These are phyloP conservation scores for Pythium brachiatum DNA, from an alignment of 352 stramenopile species.

Conservation along the genomic window DNA sequence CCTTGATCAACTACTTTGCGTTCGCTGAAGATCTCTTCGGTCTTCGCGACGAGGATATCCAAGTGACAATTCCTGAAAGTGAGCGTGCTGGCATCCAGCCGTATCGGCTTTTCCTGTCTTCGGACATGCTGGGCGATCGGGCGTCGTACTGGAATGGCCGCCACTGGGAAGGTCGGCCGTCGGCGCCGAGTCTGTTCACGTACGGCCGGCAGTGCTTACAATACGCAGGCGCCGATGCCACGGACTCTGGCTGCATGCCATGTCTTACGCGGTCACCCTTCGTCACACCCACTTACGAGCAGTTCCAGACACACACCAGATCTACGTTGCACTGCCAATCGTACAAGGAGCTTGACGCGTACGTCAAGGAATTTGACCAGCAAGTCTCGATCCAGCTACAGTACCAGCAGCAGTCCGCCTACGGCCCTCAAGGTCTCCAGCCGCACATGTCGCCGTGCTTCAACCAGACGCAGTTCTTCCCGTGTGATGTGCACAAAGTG, in stretches of 20 bases:
- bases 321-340: slow-evolving; percentile 43
- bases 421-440: slow-evolving; percentile 59
- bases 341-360: slow-evolving; percentile 73
- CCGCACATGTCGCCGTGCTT: slow-evolving; percentile 77
- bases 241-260: slow-evolving; percentile 50
- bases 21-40: slow-evolving; percentile 75
- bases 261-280: slow-evolving; percentile 64
- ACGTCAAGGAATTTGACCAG: slow-evolving; percentile 81
- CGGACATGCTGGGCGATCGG: slow-evolving; percentile 41
- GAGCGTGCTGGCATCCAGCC: slow-evolving; percentile 25
- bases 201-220: slow-evolving; percentile 64
- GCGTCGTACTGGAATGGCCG: slow-evolving; percentile 83
- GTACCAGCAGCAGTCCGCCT: slow-evolving; percentile 67
- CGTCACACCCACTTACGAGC: slow-evolving; percentile 34
- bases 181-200: slow-evolving; percentile 60
- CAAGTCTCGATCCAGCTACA: slow-evolving; percentile 75
- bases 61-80: slow-evolving; percentile 13
- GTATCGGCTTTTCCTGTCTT: slow-evolving; percentile 53
- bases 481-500: slow-evolving; percentile 75
- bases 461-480: slow-evolving; percentile 82
- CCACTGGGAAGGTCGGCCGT: slow-evolving; percentile 70
- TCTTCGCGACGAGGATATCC: slow-evolving; percentile 46
- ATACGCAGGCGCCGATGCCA: slow-evolving; percentile 37
- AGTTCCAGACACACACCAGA: slow-evolving; percentile 38
- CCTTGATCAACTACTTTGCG: slow-evolving; percentile 66